Evolutionary conservation across 2,329 filamentous ascomycete species (phyloP).

Genomic region (Diaporthe capsici): DNA sequence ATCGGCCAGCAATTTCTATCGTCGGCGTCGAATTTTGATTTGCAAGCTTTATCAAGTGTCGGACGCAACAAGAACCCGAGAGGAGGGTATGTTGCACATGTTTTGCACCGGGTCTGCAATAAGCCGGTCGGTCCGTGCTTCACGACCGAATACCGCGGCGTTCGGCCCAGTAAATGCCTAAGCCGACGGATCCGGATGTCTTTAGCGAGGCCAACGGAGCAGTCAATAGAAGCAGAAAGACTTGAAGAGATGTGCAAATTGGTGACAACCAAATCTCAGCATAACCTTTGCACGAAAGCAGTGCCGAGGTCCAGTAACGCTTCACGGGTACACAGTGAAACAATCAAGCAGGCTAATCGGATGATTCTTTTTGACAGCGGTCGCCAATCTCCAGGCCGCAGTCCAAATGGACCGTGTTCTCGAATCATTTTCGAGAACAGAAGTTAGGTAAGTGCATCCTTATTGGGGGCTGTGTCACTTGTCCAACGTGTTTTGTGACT

Average conservation of each 20-base stretch:
- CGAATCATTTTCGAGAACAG: background rate
- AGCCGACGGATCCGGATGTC: slow-evolving; percentile 10
- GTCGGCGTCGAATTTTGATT: background rate
- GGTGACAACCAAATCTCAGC: background rate
- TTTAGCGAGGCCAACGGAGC: background rate
- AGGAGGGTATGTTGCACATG: background rate
- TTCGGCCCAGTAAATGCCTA: background rate
- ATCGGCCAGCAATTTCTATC: background rate
- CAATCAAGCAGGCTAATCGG: slow-evolving; percentile 1
- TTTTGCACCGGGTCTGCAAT: background rate
- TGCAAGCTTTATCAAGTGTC: background rate
- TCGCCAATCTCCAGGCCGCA: background rate
- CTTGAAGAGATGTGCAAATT: background rate
- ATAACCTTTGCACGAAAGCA: background rate
- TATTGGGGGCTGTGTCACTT: slow-evolving; percentile 26
- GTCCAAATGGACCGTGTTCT: background rate
- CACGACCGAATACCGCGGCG: slow-evolving; percentile 7
- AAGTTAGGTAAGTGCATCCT: background rate
- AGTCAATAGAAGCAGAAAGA: background rate
- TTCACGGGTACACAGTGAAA: background rate
- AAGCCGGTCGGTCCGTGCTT: background rate
- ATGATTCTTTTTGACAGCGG: background rate
- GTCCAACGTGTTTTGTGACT: slow-evolving; percentile 3
- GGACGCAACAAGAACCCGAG: slow-evolving; percentile 8
- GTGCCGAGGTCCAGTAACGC: too few relatives aligned